These are phyloP conservation scores for Penicillium sp. DNA, from an alignment of 2,329 filamentous ascomycete species.

Conservation along the genomic window DNA sequence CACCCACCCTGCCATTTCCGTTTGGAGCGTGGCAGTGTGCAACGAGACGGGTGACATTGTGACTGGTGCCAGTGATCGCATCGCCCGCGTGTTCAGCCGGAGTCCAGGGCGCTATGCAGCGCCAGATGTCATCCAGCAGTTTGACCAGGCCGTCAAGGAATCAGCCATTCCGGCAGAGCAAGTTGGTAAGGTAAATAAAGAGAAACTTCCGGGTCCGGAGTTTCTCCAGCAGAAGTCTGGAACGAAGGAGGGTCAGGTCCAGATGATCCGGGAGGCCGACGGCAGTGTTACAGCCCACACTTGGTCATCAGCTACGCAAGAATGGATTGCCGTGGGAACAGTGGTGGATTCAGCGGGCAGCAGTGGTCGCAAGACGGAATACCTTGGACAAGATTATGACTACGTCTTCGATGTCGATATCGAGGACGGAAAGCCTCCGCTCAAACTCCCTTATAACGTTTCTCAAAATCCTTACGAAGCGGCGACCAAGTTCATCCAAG, in stretches of 20 bases:
- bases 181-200: conserved; percentile 80
- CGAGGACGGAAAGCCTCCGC: conserved; percentile 84
- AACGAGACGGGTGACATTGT: conserved; percentile 83
- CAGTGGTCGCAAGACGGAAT: conserved; percentile 71
- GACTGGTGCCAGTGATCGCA: conserved; percentile 85
- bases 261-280: conserved; percentile 81
- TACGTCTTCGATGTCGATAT: conserved; percentile 97
- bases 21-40: conserved; percentile 88
- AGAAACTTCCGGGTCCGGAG: conserved; percentile 82
- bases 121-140: conserved; percentile 64
- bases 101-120: conserved; percentile 67
- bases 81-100: conserved; percentile 80
- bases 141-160: conserved; percentile 76
- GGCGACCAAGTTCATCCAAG: conserved; percentile 83
- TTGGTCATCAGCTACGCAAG: conserved; percentile 69
- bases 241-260: conserved; percentile 93
- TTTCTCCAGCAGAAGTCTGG: conserved; percentile 78
- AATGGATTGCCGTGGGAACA: conserved; percentile 89
- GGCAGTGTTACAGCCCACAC: conserved; percentile 82
- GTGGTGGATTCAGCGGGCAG: conserved; percentile 87
- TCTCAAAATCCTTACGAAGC: conserved; percentile 90
- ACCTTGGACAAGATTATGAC: conserved; percentile 86
- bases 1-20: conserved; percentile 92
- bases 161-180: conserved; percentile 88
- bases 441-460: conserved; percentile 92